Conservation (phyloP, 1,284 basidiomycete genomes). For the Malassezia psittaci region DNA sequence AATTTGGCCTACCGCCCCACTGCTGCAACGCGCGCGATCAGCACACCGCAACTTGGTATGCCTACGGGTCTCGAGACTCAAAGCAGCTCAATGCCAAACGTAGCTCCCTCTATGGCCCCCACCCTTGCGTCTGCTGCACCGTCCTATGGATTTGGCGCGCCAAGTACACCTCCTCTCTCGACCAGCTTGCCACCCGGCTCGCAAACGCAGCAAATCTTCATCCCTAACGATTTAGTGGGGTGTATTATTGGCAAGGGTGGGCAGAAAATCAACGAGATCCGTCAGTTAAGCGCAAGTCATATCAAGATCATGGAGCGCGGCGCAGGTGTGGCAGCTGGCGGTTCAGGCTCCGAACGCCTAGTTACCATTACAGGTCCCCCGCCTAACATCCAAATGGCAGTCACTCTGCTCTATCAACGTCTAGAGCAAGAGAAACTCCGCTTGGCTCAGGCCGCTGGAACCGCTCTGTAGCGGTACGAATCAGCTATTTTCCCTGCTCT, state of each 20-base stretch:
- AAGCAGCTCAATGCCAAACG: neutral
- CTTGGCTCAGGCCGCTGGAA: conserved; percentile 24
- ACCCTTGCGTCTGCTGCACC: neutral
- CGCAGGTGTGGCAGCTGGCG: conserved; percentile 43
- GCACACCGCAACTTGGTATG: conserved; percentile 7
- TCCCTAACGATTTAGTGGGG: conserved; percentile 93
- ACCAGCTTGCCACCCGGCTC: conserved; percentile 53
- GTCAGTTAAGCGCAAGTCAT: conserved; percentile 81
- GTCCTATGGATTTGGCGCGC: conserved; percentile 3
- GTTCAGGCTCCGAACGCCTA: conserved; percentile 49
- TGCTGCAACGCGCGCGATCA: conserved; percentile 15
- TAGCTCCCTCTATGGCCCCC: conserved; percentile 10
- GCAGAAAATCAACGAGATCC: conserved; percentile 96
- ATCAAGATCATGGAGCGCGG: conserved; percentile 96
- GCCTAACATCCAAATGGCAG: conserved; percentile 88
- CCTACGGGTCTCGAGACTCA: neutral
- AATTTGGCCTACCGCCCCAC: conserved; percentile 48
- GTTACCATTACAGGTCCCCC: conserved; percentile 62
- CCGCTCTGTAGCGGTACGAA: neutral
- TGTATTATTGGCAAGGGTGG: conserved; percentile 98
- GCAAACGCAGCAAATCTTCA: conserved; percentile 96
- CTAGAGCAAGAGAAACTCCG: conserved; percentile 47
- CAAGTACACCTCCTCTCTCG: conserved; percentile 8
- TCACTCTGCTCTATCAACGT: conserved; percentile 74
- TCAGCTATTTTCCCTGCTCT: neutral